Conservation (phyloP, 1,284 basidiomycete species). For the Paramarasmius palmivorus region DNA sequence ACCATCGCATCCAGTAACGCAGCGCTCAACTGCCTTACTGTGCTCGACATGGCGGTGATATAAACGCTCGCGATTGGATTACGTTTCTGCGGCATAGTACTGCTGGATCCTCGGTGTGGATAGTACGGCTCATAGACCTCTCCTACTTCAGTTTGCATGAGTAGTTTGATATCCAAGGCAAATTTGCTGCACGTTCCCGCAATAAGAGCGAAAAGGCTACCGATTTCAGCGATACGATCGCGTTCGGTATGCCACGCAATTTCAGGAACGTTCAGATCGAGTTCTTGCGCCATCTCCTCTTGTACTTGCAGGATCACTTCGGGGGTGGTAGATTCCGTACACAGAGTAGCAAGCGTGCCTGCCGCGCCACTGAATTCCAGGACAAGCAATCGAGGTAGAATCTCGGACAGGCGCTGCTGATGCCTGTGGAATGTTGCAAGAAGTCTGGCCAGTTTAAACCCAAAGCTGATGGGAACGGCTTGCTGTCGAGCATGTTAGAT, state of each 20-base stretch:
- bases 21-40: constrained; percentile 35
- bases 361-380: constrained; percentile 44
- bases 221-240: constrained; percentile 41
- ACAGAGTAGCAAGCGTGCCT: constrained; percentile 42
- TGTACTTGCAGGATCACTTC: constrained; percentile 39
- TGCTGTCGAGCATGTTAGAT: constrained; percentile 19
- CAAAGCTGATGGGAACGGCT: constrained; percentile 46
- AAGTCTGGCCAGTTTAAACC: constrained; percentile 45
- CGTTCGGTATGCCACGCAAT: constrained; percentile 49
- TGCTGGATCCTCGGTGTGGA: constrained; percentile 41
- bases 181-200: constrained; percentile 45
- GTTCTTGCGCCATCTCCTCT: constrained; percentile 30
- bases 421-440: constrained; percentile 42
- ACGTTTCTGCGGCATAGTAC: constrained; percentile 48
- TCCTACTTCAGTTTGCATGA: constrained; percentile 46
- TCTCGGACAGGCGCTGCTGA: constrained; percentile 33
- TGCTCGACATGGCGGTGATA: constrained; percentile 39
- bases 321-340: constrained; percentile 21
- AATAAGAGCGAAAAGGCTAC: constrained; percentile 39
- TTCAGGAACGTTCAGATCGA: constrained; percentile 35
- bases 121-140: constrained; percentile 43
- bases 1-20: constrained; percentile 45
- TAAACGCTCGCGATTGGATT: constrained; percentile 44
- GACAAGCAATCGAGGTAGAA: constrained; percentile 35
- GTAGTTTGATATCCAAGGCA: constrained; percentile 41